These are phyloP conservation scores for Claviceps humidiphila DNA, from an alignment of 2,329 filamentous ascomycete genomes.

Conservation along the genomic window DNA sequence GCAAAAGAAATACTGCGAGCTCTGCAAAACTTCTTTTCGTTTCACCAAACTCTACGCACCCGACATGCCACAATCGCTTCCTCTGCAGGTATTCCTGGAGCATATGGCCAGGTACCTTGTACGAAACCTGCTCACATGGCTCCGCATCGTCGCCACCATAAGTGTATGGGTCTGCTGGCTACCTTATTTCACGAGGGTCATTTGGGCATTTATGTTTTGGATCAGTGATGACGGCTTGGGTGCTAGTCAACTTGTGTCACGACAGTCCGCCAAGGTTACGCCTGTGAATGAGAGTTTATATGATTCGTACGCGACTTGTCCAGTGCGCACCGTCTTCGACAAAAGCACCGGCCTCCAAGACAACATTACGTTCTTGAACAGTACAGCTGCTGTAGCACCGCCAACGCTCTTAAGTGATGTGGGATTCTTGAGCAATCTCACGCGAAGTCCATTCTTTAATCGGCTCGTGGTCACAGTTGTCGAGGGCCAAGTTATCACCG, in stretches of 20 bases:
- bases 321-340: conserved; percentile 7
- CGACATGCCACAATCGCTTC: conserved; percentile 78
- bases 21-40: conserved; percentile 95
- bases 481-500: conserved; percentile 87
- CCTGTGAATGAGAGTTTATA: neutral
- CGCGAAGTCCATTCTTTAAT: conserved; percentile 60
- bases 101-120: conserved; percentile 63
- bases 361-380: conserved; percentile 9
- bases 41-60: conserved; percentile 97
- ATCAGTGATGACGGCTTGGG: conserved; percentile 63
- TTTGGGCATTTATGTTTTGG: conserved; percentile 95
- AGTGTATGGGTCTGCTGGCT: conserved; percentile 83
- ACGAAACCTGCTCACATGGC: conserved; percentile 61
- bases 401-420: conserved; percentile 43
- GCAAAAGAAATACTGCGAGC: conserved; percentile 98
- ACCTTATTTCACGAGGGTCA: conserved; percentile 78
- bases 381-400: conserved; percentile 7
- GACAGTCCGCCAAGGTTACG: neutral
- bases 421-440: conserved; percentile 44
- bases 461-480: conserved; percentile 67
- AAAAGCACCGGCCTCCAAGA: conserved; percentile 1
- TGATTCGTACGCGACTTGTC: neutral
- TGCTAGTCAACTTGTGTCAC: conserved; percentile 14
- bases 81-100: conserved; percentile 65
- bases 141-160: conserved; percentile 63